These are phyloP conservation scores for Leptoxyphium fumago DNA, from an alignment of 2,329 filamentous ascomycete genomes.

Conservation along the genomic window DNA sequence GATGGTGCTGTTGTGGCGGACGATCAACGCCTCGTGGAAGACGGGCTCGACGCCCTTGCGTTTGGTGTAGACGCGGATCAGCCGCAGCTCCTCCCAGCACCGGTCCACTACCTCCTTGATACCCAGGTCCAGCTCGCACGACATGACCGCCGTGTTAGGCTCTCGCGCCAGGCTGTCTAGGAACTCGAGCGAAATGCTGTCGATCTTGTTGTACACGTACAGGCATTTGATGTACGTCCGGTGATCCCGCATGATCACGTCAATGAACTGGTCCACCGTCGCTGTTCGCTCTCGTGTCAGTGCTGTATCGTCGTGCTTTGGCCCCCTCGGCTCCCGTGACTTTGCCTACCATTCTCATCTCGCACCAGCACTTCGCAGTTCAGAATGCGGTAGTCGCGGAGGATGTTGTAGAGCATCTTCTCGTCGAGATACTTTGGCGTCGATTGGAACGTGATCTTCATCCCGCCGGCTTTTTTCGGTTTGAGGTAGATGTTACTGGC, in stretches of 20 bases:
- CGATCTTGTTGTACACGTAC: conserved; percentile 99
- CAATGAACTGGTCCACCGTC: conserved; percentile 96
- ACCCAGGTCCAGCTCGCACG: conserved; percentile 86
- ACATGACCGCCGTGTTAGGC: conserved; percentile 91
- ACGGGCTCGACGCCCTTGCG: conserved; percentile 79
- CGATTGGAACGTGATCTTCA: conserved; percentile 93
- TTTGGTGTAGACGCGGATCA: conserved; percentile 94
- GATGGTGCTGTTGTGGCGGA: conserved; percentile 72
- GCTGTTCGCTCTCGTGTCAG: conserved; percentile 28
- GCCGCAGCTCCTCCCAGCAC: conserved; percentile 81
- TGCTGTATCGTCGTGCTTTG: neutral
- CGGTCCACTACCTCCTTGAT: conserved; percentile 86
- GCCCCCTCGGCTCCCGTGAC: neutral
- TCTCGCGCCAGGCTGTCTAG: conserved; percentile 84
- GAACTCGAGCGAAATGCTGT: conserved; percentile 84
- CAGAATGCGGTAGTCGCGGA: conserved; percentile 96
- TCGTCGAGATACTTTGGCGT: conserved; percentile 88
- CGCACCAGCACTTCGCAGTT: conserved; percentile 93
- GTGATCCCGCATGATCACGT: conserved; percentile 98
- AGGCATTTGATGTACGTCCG: conserved; percentile 88
- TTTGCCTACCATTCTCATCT: conserved; percentile 57
- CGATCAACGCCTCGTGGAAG: conserved; percentile 84
- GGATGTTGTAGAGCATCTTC: conserved; percentile 95
- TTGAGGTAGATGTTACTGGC: conserved; percentile 91
- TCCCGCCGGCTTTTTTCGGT: conserved; percentile 83